These are phyloP conservation scores for Boletus rubroflammeus DNA, from an alignment of 768 basidiomycete species.

Conservation along the genomic window DNA sequence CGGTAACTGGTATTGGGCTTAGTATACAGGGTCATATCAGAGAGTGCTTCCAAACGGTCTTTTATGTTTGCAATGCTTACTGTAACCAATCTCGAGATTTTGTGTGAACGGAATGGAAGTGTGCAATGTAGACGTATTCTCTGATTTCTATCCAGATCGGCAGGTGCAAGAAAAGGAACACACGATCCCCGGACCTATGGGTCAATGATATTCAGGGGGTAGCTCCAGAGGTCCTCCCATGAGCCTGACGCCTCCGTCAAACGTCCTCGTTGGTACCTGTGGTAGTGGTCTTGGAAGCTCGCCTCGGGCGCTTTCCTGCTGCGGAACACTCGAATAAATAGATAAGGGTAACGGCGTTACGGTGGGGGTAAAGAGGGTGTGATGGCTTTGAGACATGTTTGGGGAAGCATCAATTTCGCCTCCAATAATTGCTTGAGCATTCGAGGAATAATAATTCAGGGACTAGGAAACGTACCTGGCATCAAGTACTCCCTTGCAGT, in stretches of 20 bases:
- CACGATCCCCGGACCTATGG: too few species aligned
- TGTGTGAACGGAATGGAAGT: neutral
- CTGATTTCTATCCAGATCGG: neutral
- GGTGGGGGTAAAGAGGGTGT: neutral
- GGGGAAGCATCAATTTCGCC: neutral
- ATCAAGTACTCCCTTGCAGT: neutral
- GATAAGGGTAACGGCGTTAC: neutral
- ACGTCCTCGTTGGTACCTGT: neutral
- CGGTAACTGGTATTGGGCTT: neutral
- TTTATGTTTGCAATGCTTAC: too few species aligned
- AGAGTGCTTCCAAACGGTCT: neutral
- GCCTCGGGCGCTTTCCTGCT: neutral
- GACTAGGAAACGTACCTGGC: neutral
- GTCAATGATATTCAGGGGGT: constrained; percentile 5
- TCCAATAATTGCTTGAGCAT: neutral
- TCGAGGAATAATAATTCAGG: neutral
- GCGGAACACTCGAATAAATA: neutral
- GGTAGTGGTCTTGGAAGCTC: neutral
- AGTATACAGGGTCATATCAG: too few species aligned
- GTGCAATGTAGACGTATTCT: neutral
- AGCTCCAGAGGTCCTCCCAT: neutral
- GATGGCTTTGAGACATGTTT: neutral
- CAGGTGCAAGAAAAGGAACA: neutral
- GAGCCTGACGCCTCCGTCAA: constrained; percentile 4
- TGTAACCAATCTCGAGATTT: too few species aligned